Conservation (phyloP, 306 rosid genomes). For the Vachellia collinsii region DNA sequence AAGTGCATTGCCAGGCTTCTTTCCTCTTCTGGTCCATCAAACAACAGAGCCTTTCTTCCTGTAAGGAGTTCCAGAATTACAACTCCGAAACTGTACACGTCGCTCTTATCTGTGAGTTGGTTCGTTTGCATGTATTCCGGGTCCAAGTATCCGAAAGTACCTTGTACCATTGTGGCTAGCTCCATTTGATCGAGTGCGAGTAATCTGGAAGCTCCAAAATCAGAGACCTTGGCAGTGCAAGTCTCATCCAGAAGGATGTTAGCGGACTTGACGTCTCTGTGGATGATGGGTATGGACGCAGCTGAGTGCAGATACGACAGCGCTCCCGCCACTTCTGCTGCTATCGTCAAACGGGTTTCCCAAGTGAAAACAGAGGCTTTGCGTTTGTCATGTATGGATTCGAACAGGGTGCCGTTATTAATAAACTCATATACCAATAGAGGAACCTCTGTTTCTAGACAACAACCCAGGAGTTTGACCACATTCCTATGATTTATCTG, state of each 20-base stretch:
- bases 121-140: conserved; percentile 48
- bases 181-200: conserved; percentile 50
- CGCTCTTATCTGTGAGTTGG: conserved; percentile 52
- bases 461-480: conserved; percentile 28
- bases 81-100: conserved; percentile 59
- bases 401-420: conserved; percentile 30
- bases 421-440: conserved; percentile 28
- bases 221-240: background rate
- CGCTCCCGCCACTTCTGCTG: conserved; percentile 43
- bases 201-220: conserved; percentile 54
- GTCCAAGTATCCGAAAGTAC: conserved; percentile 54
- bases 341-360: conserved; percentile 35
- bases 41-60: conserved; percentile 42
- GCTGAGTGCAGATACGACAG: conserved; percentile 41
- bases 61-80: conserved; percentile 51
- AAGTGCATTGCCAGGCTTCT: conserved; percentile 44
- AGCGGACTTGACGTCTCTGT: conserved; percentile 46
- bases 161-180: conserved; percentile 51
- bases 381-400: conserved; percentile 12
- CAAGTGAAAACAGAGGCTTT: background rate
- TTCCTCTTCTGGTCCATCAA: conserved; percentile 33
- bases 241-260: conserved; percentile 45
- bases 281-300: conserved; percentile 46
- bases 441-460: conserved; percentile 30
- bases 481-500: conserved; percentile 33